phyloP scores from a whole-genome alignment of 179 eudicot genomes.

The Nepenthes alata region DNA sequence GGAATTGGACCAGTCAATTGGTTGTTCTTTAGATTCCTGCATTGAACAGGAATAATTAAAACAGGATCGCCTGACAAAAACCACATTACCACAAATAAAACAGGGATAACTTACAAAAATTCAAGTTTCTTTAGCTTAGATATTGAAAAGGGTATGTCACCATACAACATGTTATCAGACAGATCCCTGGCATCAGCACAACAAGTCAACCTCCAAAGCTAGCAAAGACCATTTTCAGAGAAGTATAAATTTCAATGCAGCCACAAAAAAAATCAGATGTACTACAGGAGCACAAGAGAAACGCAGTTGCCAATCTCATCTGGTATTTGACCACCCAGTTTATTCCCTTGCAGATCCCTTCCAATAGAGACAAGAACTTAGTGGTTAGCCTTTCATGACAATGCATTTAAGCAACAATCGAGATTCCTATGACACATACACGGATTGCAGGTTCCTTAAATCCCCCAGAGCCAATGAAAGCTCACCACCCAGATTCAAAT shows the following conservation, averaged over 20 bases:
- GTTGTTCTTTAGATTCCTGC: conserved; percentile 51
- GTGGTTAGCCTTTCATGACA: background rate
- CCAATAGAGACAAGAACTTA: background rate
- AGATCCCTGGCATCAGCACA: conserved; percentile 34
- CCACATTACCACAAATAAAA: background rate
- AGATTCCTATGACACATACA: conserved; percentile 21
- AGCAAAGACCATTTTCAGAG: background rate
- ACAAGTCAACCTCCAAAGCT: background rate
- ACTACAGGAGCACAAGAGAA: conserved; percentile 30
- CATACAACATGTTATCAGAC: conserved; percentile 49
- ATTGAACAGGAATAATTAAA: background rate
- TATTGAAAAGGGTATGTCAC: conserved; percentile 57
- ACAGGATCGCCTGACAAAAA: background rate
- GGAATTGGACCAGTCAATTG: conserved; percentile 60
- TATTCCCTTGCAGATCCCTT: conserved; percentile 61
- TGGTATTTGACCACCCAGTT: conserved; percentile 52
- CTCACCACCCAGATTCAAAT: conserved; percentile 56
- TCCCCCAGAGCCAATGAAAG: conserved; percentile 58
- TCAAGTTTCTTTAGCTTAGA: conserved; percentile 60
- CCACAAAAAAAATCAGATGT: too few relatives aligned
- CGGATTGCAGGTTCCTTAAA: conserved; percentile 31
- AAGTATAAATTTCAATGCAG: background rate
- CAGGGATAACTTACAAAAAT: conserved; percentile 29
- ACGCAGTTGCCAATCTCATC: conserved; percentile 59
- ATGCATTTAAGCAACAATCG: background rate